Evolutionary conservation across 73 alveolate species (phyloP), one percentile per base, ranked within the genome.

Genomic region (Paramecium caudatum): DNA sequence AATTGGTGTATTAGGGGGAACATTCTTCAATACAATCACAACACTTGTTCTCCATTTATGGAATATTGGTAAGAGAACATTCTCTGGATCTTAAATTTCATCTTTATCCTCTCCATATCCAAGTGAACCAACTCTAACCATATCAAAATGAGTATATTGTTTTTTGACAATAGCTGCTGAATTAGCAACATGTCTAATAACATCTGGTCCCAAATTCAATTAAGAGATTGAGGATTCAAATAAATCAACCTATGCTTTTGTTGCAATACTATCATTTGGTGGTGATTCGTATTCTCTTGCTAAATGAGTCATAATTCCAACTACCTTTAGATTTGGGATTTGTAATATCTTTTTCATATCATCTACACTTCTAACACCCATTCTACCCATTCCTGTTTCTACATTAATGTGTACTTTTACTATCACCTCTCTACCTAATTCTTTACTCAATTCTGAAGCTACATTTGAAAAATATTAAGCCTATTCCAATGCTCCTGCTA

Each of bases 111-210:
- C 80, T 7, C 80, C 80, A 55, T 55, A 55, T 1, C 46, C 80
- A 23, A 55, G 23, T 10, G 80, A 55, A 6, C 80, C 80, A 55
- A 43, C 80, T 55, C 80, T 55, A 55, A 55, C 78, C 80, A 55
- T 55, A 23, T 55, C 80, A 55, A 55, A 55, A 27, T 55, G n/a
- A 5, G 46, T 55, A 55, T 25, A 55, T 55, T 55, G 23, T 43
- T 55, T 55, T 55, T 55, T 55, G 21, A 23, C 80, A 8, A 25
- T 27, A 1, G 46, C 80, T 7, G 80, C 80, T 23, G 80, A 55
- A 55, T 55, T 55, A 55, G 46, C 80, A 4, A 55, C 80, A 55
- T 55, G 80, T 23, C 30, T 55, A 55, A 55, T 55, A 2, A 55
- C 46, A 7, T 21, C 30, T 9, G 80, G 21, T 21, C 30, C 80